Evolutionary conservation across 1,284 basidiomycete species (phyloP), one percentile per base, ranked within the genome.

Genomic region (Ceratobasidium sp.): DNA sequence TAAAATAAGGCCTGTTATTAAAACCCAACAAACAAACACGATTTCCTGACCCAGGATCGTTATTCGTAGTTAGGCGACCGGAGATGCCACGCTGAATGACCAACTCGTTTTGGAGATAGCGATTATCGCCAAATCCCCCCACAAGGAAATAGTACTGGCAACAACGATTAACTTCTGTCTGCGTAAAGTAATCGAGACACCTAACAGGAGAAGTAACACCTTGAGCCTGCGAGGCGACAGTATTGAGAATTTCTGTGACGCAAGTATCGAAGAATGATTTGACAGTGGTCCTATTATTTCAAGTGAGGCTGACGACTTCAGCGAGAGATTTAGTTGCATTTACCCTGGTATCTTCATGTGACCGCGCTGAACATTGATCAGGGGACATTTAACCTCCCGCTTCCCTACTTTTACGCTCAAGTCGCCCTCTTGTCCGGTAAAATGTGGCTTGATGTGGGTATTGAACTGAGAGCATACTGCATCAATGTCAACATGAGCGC

Each of bases 81-180:
- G 26, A 61, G 5, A 46, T 23, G 32, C 21, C 9, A 8, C 44
- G 6, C 5, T 41, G 23, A 6, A 26, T 23, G 13, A 28, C 35
- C 6, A 70, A 57, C 8, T 13, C 8, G 1, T 38, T 11, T 21
- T 55, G 54, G 2, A 70, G 49, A 21, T 70, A 70, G 1, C 54
- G 66, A n/a, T 30, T 70, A 21, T 70, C 66, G n/a, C 66, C 66
- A 58, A 70, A 70, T 21, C 66, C 66, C 2, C 66, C 66, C 8
- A 70, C 66, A 13, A 70, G 66, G 18, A 70, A 52, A 4, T 58
- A 7, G 54, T 70, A 18, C 66, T 70, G 30, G 7, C n/a, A 11
- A 43, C 6, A 9, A 23, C 9, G 11, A 1, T 13, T 57, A 14
- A 2, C 23, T 9, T 23, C n/a, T n/a, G n/a, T n/a, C n/a, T n/a